These are phyloP conservation scores for Trametes hirsuta DNA, from an alignment of 1,284 basidiomycete genomes.

Conservation along the genomic window DNA sequence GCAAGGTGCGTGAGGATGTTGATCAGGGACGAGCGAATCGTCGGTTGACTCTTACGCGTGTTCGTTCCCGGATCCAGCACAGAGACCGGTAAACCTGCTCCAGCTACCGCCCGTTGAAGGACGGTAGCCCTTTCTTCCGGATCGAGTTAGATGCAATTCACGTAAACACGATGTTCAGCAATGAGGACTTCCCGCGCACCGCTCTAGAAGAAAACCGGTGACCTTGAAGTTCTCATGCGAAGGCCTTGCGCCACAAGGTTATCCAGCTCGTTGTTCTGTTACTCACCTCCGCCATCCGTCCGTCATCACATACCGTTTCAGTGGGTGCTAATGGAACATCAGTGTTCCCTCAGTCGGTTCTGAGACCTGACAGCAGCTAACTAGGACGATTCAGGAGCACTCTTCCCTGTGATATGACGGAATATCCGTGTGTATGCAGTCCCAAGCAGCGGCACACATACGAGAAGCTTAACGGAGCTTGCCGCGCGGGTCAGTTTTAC, in stretches of 20 bases:
- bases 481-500: constrained; percentile 7
- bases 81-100: not conserved
- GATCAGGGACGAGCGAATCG: not conserved
- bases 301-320: too few relatives aligned
- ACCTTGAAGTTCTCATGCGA: constrained; percentile 3
- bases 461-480: constrained; percentile 21
- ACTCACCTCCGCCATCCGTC: not conserved
- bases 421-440: not conserved
- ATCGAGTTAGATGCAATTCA: constrained; percentile 1
- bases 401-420: too few relatives aligned
- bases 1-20: not conserved
- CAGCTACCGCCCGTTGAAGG: not conserved
- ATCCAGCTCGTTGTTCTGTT: not conserved
- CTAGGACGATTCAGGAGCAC: too few relatives aligned
- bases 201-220: constrained; percentile 1
- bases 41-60: not conserved
- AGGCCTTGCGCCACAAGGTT: constrained; percentile 1
- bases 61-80: not conserved
- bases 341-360: too few relatives aligned
- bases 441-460: not conserved
- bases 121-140: not conserved
- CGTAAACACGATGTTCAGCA: not conserved
- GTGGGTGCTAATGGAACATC: too few relatives aligned
- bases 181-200: not conserved
- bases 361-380: too few relatives aligned